Percentiles rank a stretch among this genome's conserved stretches.
These are phyloP conservation scores for Sporodiniella umbellata DNA, from an alignment of 371 early-diverging fungal species.

Conservation along the genomic window DNA sequence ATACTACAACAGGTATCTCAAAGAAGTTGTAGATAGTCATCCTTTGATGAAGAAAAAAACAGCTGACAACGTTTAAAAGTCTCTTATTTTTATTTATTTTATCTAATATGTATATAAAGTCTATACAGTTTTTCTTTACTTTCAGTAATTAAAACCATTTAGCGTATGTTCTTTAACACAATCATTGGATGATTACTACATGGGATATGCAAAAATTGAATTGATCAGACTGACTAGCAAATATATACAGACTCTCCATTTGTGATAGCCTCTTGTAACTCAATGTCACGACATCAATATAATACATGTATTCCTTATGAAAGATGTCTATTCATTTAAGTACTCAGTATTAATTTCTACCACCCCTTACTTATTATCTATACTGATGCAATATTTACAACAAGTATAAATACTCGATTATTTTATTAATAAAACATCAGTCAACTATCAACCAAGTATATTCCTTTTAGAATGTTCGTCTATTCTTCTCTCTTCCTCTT, in stretches of 20 bases:
- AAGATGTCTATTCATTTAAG: too few species aligned
- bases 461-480: too few species aligned
- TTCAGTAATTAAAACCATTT: too few species aligned
- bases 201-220: neutral
- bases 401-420: too few species aligned
- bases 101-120: neutral
- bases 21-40: conserved; percentile 2
- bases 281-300: too few species aligned
- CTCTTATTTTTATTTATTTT: neutral
- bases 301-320: too few species aligned
- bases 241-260: neutral
- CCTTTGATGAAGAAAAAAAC: conserved; percentile 1
- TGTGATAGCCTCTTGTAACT: conserved; percentile 2
- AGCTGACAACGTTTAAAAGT: conserved; percentile 1
- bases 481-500: too few species aligned
- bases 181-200: neutral
- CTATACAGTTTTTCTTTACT: neutral
- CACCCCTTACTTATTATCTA: too few species aligned
- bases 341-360: too few species aligned
- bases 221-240: conserved; percentile 3
- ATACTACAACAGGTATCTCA: neutral
- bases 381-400: too few species aligned
- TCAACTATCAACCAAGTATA: too few species aligned
- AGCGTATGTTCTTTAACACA: neutral
- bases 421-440: too few species aligned